phyloP scores from a whole-genome alignment of 768 basidiomycete genomes.

The Dentipellis sp. region DNA sequence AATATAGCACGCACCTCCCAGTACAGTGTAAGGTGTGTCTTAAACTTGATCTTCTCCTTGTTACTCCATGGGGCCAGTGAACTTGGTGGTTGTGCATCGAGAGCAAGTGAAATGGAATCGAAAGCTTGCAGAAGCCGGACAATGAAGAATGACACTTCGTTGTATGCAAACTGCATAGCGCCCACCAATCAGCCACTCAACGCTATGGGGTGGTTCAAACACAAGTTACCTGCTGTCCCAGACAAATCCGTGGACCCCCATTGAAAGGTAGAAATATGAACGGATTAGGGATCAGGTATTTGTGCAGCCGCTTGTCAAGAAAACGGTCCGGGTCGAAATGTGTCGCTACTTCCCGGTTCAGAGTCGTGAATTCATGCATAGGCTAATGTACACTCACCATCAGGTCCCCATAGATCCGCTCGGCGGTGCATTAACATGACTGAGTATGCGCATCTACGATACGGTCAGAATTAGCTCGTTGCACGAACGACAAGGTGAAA shows the following conservation, averaged over 20 bases:
- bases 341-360: neutral
- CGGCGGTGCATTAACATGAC: constrained; percentile 27
- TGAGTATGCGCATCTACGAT: constrained; percentile 10
- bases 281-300: constrained; percentile 48
- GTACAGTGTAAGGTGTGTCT: constrained; percentile 4
- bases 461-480: neutral
- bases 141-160: constrained; percentile 44
- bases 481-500: neutral
- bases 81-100: constrained; percentile 15
- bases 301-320: constrained; percentile 41
- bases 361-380: neutral
- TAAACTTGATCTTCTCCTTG: constrained; percentile 10
- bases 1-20: neutral
- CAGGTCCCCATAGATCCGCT: constrained; percentile 47
- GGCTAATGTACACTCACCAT: constrained; percentile 24
- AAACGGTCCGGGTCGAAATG: constrained; percentile 56
- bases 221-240: constrained; percentile 31
- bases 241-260: constrained; percentile 54
- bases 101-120: constrained; percentile 16
- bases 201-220: too few relatives aligned
- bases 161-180: constrained; percentile 34
- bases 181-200: too few relatives aligned
- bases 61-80: neutral
- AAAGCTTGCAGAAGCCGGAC: constrained; percentile 44
- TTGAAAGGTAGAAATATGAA: constrained; percentile 65